Evolutionary conservation across 192 early-diverging fungal species (phyloP).

Genomic region (Pilobolus umbonatus): DNA sequence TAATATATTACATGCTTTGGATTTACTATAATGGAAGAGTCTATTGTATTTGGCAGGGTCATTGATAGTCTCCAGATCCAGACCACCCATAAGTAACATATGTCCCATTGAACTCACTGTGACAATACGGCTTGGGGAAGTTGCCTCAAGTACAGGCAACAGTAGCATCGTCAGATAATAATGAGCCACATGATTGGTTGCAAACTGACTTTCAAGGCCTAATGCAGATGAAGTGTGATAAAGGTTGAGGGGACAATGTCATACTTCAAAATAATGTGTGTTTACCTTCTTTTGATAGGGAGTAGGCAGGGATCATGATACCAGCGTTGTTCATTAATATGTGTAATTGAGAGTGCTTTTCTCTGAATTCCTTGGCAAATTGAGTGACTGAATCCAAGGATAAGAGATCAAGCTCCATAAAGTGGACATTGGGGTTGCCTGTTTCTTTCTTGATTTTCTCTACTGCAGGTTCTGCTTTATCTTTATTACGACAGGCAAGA

Average conservation of each 20-base stretch:
- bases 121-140: slow-evolving; percentile 25
- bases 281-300: slow-evolving; percentile 36
- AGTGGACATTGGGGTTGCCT: slow-evolving; percentile 18
- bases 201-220: slow-evolving; percentile 58
- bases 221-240: neutral
- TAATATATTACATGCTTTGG: slow-evolving; percentile 30
- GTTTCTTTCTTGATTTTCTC: slow-evolving; percentile 23
- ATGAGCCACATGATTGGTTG: slow-evolving; percentile 50
- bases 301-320: slow-evolving; percentile 42
- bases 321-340: slow-evolving; percentile 65
- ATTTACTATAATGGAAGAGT: slow-evolving; percentile 8
- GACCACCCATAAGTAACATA: neutral
- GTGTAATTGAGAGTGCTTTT: slow-evolving; percentile 34
- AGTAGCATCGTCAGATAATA: slow-evolving; percentile 26
- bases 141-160: slow-evolving; percentile 23
- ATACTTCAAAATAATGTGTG: too few relatives aligned
- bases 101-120: slow-evolving; percentile 27
- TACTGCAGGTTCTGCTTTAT: slow-evolving; percentile 12
- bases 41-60: slow-evolving; percentile 20
- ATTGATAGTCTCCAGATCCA: slow-evolving; percentile 21
- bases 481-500: slow-evolving; percentile 14
- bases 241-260: neutral
- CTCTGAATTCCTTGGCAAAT: slow-evolving; percentile 35
- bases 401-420: slow-evolving; percentile 27
- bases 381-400: slow-evolving; percentile 34